Base-by-base conservation (phyloP, 2,329 filamentous ascomycete genomes). In the Penicillium fuscoglaucum region DNA sequence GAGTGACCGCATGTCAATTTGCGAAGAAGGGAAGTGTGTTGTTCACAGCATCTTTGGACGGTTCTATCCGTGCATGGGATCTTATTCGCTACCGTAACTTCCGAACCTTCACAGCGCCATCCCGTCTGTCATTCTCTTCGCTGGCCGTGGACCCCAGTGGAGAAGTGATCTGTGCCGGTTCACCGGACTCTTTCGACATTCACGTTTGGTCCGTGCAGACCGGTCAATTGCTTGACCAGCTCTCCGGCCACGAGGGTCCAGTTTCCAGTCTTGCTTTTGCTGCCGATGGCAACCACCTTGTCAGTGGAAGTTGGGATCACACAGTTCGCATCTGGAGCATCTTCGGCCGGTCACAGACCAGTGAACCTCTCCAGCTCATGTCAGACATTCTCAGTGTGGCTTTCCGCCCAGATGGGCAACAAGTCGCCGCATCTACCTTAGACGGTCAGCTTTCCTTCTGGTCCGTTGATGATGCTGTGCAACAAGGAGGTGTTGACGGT, bases 151-250 rank as follows among this genome's bases (percentile, higher is more conserved):
- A 99, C 66, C 93, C 95, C 0, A 96, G 92, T 63, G 95, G 95
- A 53, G 96, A 99, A 75, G 90, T 99, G 9, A 90, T 99, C 3
- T 96, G 93, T 59, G 95, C 95, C 10, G 95, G 93, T 2, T 98
- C 93, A 1, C 83, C 96, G 17, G 95, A 99, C 74, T 96, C 93
- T 5, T 98, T 97, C 65, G 93, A 98, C 70, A 91, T 99, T 52
- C 93, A 99, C 76, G 90, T 99, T 61, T 99, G 95, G 95, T 97
- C 91, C 6, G 96, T 99, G 4, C 95, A 99, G 72, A 99, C 93
- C 0, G 95, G 95, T 3, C 95, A 99, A 74, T 82, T 99, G 19
- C 85, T 99, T 6, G 95, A 99, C 72, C 89, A 89, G 65, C 81
- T 99, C 26, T 85, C 93, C 7, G 96, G 95, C 1, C 95, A 99